Base-by-base conservation (phyloP, 139 green algal genomes). In the Chlamydomonas urium region DNA sequence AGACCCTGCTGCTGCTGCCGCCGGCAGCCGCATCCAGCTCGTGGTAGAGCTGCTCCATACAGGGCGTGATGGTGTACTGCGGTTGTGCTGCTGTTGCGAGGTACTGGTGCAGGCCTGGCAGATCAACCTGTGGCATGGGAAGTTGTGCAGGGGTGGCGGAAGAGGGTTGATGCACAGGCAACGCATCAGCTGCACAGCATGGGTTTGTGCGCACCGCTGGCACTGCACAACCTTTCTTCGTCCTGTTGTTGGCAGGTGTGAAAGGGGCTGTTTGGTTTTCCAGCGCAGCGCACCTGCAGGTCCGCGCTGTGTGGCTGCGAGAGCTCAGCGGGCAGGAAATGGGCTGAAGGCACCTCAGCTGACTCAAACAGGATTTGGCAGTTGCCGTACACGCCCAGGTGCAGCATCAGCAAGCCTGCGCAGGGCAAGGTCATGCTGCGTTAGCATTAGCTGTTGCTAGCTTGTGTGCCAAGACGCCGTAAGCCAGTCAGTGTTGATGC, bases 351-450 rank as follows among this genome's bases (percentile, higher is more conserved):
- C 14, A 68, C 60, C 19, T 68, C 19, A 4, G 60, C 33, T 10
- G 60, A 42, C 5, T 68, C 60, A 47, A 68, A 68, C 38, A 56
- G 5, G 14, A 71, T 57, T n/a, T 71, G 35, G 63, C 63, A 71
- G 23, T 42, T 10, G 31, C 37, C 37, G 38, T 59, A 71, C n/a
- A 71, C 63, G 5, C 37, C 37, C 63, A 71, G 24, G 38, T 58
- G 57, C 37, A 71, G 63, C 10, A 57, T 17, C 14, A 71, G 63
- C 37, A 71, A 34, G 5, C 63, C 63, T 59, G 63, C 28, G 38
- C 59, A 67, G 29, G 38, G 5, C 17, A 62, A 35, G 53, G n/a
- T 26, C 5, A 62, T 26, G 53, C 5, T 50, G 42, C 8, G 14
- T 14, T 24, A 50, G 14, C 10, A 24, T 50, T 14, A 50, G 42